Conservation (phyloP, 345 rosid species). For the Euphorbia pulcherrima region DNA sequence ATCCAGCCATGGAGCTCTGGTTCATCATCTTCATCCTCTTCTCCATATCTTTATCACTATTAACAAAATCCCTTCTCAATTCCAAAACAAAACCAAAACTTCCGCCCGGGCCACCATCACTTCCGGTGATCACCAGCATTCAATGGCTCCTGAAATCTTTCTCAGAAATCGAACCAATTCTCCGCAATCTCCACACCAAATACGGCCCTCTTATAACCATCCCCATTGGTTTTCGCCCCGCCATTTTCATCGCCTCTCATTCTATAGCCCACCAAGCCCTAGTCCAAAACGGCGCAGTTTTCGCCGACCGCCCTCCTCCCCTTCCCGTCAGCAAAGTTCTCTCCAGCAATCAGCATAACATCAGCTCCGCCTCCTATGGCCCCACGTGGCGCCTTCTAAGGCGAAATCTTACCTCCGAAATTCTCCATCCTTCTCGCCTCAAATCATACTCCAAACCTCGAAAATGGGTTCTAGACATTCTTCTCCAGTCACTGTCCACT, state of each 20-base stretch:
- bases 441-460: background rate
- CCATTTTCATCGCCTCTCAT: too few species aligned
- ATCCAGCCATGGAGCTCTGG: background rate
- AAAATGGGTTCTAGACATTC: too few species aligned
- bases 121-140: background rate
- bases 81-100: background rate
- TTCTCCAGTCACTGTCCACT: background rate
- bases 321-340: background rate
- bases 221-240: background rate
- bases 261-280: too few species aligned
- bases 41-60: background rate
- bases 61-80: background rate
- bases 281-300: background rate
- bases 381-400: background rate
- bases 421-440: background rate
- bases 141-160: background rate
- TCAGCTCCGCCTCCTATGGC: too few species aligned
- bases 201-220: background rate
- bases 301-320: background rate
- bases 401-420: background rate
- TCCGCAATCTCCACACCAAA: background rate
- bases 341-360: background rate
- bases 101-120: background rate
- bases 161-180: background rate
- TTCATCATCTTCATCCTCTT: background rate